Base-by-base conservation (phyloP, 345 rosid species). In the Eucalyptus sp. region DNA sequence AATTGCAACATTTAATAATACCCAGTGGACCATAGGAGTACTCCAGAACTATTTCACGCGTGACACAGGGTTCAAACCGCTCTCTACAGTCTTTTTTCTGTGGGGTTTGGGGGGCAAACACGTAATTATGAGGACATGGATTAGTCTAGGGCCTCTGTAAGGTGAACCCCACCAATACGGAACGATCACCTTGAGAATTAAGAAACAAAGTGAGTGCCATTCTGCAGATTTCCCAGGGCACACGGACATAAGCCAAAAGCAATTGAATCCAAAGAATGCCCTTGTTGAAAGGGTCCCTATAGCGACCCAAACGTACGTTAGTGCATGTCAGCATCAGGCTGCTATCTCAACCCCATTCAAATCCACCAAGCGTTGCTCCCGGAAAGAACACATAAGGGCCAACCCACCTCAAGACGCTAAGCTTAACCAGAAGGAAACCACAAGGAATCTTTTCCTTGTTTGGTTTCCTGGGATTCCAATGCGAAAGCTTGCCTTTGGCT, bases 261-360 rank as follows among this genome's bases (percentile, higher is more conserved):
- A 50, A 41, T 76, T 11, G 48, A 13, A 50, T 86, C 87, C 52
- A 5, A 51, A 85, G 14, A 58, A 85, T 49, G 87, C 87, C 58
- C 60, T 15, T 29, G 46, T 54, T 43, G 76, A 60, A 89, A 89
- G 90, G 84, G 93, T 90, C 85, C 91, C 91, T 64, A 88, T 50
- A 50, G 50, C 41, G 25, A 88, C 81, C 90, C 60, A 7, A 50
- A 17, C 1, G 43, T n/a, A 48, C n/a, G 49, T 52, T 64, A 84
- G 89, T 87, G 92, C 50, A 86, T 41, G 92, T 92, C 92, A 87
- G 90, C 91, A 87, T 90, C 93, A 87, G 60, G 66, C 83, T 37
- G 89, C 87, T 83, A 51, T 71, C 89, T 66, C 90, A 91, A 27
- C 89, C 91, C 80, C 62, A 58, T 92, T 91, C 92, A 90, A 94